Evolutionary conservation across 2,329 filamentous ascomycete species (phyloP).

Genomic region (Exophiala dermatitidis): DNA sequence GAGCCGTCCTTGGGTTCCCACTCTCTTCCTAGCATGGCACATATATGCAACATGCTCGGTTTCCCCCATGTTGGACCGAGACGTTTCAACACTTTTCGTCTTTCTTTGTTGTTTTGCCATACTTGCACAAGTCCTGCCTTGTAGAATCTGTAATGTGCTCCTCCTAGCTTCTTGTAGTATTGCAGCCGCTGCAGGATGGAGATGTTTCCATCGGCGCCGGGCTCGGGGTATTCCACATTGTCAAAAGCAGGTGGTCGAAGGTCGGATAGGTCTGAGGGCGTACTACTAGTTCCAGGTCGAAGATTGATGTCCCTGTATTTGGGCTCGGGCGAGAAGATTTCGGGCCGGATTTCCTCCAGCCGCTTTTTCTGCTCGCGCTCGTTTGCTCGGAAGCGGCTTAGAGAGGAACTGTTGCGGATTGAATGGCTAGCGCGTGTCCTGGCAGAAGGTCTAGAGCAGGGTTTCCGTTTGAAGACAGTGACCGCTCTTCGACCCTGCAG

Average conservation of each 20-base stretch:
- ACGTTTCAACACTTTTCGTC: conserved; percentile 30
- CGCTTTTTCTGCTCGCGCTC: not conserved
- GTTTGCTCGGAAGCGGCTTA: not conserved
- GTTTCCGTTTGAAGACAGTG: not conserved
- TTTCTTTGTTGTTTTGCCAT: conserved; percentile 53
- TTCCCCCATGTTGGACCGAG: not conserved
- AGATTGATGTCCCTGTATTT: not conserved
- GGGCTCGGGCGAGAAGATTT: not conserved
- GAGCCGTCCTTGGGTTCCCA: conserved; percentile 34
- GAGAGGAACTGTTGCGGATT: not conserved
- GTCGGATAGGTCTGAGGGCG: conserved; percentile 2
- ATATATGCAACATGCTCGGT: not conserved
- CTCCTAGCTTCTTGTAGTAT: conserved; percentile 58
- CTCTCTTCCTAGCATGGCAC: not conserved
- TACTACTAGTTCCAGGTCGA: not conserved
- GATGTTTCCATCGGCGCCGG: conserved; percentile 2
- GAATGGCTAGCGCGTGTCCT: not conserved
- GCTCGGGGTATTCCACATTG: not conserved
- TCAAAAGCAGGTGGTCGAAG: conserved; percentile 5
- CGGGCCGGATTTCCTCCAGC: not conserved
- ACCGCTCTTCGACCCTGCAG: not conserved
- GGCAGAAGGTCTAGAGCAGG: not conserved
- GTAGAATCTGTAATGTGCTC: conserved; percentile 77
- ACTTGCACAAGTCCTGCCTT: conserved; percentile 70
- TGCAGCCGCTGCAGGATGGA: conserved; percentile 3